Conservation (phyloP, 129 eudicot species). For the Centella asiatica region DNA sequence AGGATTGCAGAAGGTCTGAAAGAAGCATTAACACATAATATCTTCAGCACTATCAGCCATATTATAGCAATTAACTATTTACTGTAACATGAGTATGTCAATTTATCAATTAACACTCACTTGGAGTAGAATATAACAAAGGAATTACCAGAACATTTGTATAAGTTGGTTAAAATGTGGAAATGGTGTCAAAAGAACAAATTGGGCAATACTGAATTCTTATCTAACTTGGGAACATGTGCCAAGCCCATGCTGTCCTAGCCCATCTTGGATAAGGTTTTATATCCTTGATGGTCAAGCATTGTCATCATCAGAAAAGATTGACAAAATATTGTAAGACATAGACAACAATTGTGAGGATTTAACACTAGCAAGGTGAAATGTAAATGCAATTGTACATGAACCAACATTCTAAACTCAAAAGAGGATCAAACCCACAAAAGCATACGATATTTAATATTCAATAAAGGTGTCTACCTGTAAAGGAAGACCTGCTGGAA, state of each 20-base stretch:
- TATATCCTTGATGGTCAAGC: constrained; percentile 14
- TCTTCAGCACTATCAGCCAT: not conserved
- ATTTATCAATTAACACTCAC: not conserved
- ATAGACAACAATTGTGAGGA: not conserved
- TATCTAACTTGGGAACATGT: constrained; percentile 36
- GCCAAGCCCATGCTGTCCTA: constrained; percentile 42
- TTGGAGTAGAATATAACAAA: not conserved
- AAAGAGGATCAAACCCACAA: not conserved
- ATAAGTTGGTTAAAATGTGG: constrained; percentile 1
- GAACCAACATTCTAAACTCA: not conserved
- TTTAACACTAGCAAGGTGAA: not conserved
- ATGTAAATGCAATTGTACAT: not conserved
- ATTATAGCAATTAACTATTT: not conserved
- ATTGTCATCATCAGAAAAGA: constrained; percentile 11
- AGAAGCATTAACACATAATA: not conserved
- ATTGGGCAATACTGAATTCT: constrained; percentile 23
- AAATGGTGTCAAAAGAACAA: constrained; percentile 13
- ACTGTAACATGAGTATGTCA: not conserved
- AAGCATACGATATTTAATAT: not conserved
- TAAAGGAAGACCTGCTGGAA: constrained; percentile 25
- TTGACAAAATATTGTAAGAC: constrained; percentile 3
- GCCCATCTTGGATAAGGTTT: constrained; percentile 35
- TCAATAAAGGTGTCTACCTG: constrained; percentile 37
- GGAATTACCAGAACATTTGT: constrained; percentile 2
- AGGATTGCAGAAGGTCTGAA: not conserved